Percentiles rank a stretch among this genome's conserved stretches.
Conservation (phyloP, 2,329 filamentous ascomycete species). For the Fusarium compactum region DNA sequence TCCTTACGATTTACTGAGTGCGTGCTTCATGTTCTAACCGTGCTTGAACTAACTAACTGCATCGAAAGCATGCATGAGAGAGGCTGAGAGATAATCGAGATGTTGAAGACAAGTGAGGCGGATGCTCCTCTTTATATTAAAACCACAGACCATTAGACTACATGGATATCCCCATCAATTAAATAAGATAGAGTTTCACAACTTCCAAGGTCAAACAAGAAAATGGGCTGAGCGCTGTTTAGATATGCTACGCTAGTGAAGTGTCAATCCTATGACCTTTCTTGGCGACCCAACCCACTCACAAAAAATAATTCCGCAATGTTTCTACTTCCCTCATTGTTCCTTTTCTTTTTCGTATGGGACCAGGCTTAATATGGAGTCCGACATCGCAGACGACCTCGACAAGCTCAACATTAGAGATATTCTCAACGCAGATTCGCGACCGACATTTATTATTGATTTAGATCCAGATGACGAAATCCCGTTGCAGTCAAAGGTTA, state of each 20-base stretch:
- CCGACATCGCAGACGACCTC: conserved; percentile 26
- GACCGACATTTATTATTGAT: conserved; percentile 55
- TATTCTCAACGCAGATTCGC: conserved; percentile 53
- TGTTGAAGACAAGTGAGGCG: background rate
- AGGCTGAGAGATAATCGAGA: background rate
- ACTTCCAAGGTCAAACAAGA: background rate
- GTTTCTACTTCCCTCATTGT: background rate
- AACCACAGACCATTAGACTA: too few species aligned
- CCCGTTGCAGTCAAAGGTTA: conserved; percentile 32
- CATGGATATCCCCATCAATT: background rate
- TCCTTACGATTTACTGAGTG: background rate
- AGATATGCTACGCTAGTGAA: background rate
- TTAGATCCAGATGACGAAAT: conserved; percentile 52
- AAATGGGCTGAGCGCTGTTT: background rate
- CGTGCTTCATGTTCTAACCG: too few species aligned
- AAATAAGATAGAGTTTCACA: conserved; percentile 1
- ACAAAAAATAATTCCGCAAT: conserved; percentile 6
- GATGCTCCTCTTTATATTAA: background rate
- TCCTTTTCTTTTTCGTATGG: background rate
- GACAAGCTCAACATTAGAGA: conserved; percentile 60
- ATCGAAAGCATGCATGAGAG: background rate
- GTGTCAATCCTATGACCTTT: conserved; percentile 7
- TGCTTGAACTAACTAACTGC: background rate
- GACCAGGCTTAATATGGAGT: conserved; percentile 21
- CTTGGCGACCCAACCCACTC: conserved; percentile 15